These are phyloP conservation scores for Coelastrella sp. DNA, from an alignment of 139 green algal genomes.

Conservation along the genomic window DNA sequence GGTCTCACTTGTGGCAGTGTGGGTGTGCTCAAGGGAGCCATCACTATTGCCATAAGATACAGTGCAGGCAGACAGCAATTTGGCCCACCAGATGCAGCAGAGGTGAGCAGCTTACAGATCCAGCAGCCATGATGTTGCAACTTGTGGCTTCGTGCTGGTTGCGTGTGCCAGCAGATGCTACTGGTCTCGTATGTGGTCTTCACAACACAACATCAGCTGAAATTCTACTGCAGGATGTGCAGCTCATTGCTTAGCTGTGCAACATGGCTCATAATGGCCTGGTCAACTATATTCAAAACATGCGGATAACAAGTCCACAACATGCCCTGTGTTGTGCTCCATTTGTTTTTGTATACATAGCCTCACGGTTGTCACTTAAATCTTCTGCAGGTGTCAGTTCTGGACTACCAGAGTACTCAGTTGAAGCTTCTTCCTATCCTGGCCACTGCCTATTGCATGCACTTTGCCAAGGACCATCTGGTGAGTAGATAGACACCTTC, in stretches of 20 bases:
- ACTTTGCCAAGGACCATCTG: slow-evolving; percentile 74
- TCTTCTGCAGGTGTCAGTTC: slow-evolving; percentile 65
- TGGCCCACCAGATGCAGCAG: slow-evolving; percentile 75
- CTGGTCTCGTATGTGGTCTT: no score
- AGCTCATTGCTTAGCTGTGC: no score
- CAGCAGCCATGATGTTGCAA: background rate
- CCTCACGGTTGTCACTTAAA: no score
- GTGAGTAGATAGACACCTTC: slow-evolving; percentile 17
- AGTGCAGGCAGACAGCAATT: slow-evolving; percentile 83
- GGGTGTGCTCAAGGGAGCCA: slow-evolving; percentile 76
- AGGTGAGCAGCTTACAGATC: slow-evolving; percentile 61
- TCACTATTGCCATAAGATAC: slow-evolving; percentile 86
- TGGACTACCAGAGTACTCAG: slow-evolving; percentile 89
- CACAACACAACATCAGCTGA: no score
- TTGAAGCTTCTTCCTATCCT: slow-evolving; percentile 83
- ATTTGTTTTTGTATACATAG: no score
- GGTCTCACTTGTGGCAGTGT: slow-evolving; percentile 75
- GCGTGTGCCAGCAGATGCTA: background rate
- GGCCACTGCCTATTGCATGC: slow-evolving; percentile 79
- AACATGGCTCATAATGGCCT: no score
- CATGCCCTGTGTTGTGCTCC: no score
- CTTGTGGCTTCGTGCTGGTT: background rate
- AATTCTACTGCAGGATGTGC: no score
- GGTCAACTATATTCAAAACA: no score
- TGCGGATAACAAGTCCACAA: no score